Evolutionary conservation across 345 rosid genomes (phyloP).

Genomic region (Stellera chamaejasme): DNA sequence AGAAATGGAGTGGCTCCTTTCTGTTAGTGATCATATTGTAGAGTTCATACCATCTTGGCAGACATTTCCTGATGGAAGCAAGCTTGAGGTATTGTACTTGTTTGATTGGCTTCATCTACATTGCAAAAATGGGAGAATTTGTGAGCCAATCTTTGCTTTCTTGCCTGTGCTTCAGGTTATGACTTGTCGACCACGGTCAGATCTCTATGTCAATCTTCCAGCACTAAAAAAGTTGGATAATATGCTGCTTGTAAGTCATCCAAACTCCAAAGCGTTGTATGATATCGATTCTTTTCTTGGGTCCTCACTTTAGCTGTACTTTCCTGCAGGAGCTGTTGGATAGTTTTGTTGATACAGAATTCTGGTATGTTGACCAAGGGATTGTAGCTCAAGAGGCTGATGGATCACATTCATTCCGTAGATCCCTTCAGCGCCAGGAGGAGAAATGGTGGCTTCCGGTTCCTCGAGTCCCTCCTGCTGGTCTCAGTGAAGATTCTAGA

Average conservation of each 20-base stretch:
- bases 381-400: conserved; percentile 66
- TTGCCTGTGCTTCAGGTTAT: conserved; percentile 53
- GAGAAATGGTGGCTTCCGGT: conserved; percentile 99
- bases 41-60: conserved; percentile 96
- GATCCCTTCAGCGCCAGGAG: conserved; percentile 83
- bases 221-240: conserved; percentile 90
- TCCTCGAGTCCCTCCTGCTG: conserved; percentile 78
- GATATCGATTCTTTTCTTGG: conserved; percentile 3
- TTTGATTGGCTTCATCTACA: too few species aligned
- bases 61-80: conserved; percentile 89
- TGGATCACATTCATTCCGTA: conserved; percentile 65
- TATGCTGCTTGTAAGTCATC: conserved; percentile 82
- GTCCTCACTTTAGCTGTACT: conserved; percentile 9
- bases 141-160: neutral
- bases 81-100: conserved; percentile 65
- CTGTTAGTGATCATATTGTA: conserved; percentile 90
- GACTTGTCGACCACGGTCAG: conserved; percentile 91
- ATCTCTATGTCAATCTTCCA: conserved; percentile 85
- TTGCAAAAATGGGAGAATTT: too few species aligned
- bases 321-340: conserved; percentile 76
- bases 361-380: conserved; percentile 97
- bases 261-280: neutral
- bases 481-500: conserved; percentile 65
- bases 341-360: conserved; percentile 68
- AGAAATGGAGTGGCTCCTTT: conserved; percentile 95